Evolutionary conservation across 116 monocot species (phyloP).

Genomic region (Phalaenopsis hybrid): DNA sequence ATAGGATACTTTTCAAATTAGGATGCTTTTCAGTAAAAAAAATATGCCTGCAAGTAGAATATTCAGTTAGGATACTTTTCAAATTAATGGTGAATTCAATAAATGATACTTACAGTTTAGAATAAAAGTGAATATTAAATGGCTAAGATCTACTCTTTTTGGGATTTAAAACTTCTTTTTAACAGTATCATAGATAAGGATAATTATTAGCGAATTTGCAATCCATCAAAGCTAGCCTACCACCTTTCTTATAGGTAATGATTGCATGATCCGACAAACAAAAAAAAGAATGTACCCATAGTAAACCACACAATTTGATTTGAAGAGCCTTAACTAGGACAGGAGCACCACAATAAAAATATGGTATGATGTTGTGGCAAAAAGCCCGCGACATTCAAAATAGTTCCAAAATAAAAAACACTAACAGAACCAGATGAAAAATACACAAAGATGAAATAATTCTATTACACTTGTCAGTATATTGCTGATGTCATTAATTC

Average conservation of each 20-base stretch:
- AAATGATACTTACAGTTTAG: background rate
- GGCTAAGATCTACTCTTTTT: background rate
- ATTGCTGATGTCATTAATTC: no score
- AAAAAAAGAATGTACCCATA: background rate
- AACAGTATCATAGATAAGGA: background rate
- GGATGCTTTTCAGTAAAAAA: background rate
- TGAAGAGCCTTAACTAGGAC: background rate
- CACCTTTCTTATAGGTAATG: background rate
- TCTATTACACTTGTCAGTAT: background rate
- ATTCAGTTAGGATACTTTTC: background rate
- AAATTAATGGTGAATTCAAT: background rate
- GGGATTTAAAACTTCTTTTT: background rate
- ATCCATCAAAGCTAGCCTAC: background rate
- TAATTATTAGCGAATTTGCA: background rate
- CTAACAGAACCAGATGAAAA: background rate
- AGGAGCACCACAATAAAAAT: background rate
- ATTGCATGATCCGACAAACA: background rate
- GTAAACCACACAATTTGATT: background rate
- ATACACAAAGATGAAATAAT: background rate
- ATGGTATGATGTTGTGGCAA: background rate
- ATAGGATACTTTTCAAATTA: background rate
- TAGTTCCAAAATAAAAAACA: background rate
- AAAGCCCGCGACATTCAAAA: background rate
- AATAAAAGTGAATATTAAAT: background rate
- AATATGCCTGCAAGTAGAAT: background rate